Evolutionary conservation across 352 stramenopile species (phyloP).

Genomic region (Phytophthora hibernalis): DNA sequence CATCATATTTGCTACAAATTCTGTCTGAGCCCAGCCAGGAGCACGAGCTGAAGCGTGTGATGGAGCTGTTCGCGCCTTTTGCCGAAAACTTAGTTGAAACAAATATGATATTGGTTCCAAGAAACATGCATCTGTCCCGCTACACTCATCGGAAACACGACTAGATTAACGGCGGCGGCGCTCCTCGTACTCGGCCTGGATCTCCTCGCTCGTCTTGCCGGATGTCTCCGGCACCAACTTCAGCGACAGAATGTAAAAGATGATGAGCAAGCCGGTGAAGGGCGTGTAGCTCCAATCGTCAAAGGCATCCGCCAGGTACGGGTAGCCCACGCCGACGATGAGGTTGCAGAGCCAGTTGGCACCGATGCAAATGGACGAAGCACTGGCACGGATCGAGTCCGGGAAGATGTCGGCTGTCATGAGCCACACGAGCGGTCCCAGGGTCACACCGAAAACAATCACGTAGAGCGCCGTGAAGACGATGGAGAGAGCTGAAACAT

Average conservation of each 20-base stretch:
- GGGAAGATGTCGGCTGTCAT: conserved; percentile 21
- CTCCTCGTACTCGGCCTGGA: conserved; percentile 29
- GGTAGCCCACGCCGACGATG: conserved; percentile 52
- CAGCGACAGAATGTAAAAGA: conserved; percentile 38
- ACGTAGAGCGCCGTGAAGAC: conserved; percentile 55
- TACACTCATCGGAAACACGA: conserved; percentile 6
- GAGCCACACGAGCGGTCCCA: conserved; percentile 15
- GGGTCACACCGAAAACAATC: conserved; percentile 38
- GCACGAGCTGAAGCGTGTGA: conserved; percentile 52
- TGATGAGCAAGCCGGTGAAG: conserved; percentile 35
- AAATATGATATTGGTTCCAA: conserved; percentile 33
- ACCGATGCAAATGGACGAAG: conserved; percentile 45
- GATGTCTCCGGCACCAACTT: conserved; percentile 45
- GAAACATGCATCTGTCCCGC: conserved; percentile 19
- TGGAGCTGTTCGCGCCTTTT: conserved; percentile 50
- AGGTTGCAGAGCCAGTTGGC: conserved; percentile 58
- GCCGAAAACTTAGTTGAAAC: conserved; percentile 25
- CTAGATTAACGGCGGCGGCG: conserved; percentile 9
- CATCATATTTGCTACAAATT: conserved; percentile 70
- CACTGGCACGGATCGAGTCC: conserved; percentile 40
- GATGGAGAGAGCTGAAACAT: conserved; percentile 36
- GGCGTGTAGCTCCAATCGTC: conserved; percentile 43
- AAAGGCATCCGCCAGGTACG: conserved; percentile 47
- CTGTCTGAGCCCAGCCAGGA: conserved; percentile 55
- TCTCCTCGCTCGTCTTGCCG: conserved; percentile 52